Percentiles rank a stretch among this genome's conserved stretches.
Evolutionary conservation across 2,329 filamentous ascomycete genomes (phyloP).

Genomic region (Fusarium beomiforme): DNA sequence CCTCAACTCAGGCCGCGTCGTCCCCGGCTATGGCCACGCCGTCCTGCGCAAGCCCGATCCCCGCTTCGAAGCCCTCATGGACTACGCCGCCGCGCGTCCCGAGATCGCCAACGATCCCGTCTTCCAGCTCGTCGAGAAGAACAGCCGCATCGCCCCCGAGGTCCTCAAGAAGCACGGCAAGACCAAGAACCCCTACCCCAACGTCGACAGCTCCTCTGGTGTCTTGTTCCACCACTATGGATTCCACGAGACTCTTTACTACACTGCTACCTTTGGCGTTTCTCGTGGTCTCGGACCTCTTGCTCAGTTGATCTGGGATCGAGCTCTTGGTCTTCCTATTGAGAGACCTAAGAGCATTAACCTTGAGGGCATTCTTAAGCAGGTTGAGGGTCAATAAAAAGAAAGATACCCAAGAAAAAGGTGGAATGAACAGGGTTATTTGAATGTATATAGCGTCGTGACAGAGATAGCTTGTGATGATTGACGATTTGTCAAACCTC

Average conservation of each 20-base stretch:
- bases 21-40: conserved; percentile 94
- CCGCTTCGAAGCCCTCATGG: conserved; percentile 95
- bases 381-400: conserved; percentile 60
- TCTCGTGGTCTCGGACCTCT: conserved; percentile 83
- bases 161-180: conserved; percentile 96
- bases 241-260: conserved; percentile 97
- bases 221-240: conserved; percentile 98
- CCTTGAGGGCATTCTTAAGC: conserved; percentile 82
- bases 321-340: conserved; percentile 91
- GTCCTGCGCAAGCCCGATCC: conserved; percentile 97
- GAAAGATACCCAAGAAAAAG: conserved; percentile 31
- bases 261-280: conserved; percentile 78
- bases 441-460: conserved; percentile 39
- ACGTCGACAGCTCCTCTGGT: conserved; percentile 92
- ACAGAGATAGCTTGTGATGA: conserved; percentile 27
- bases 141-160: conserved; percentile 87
- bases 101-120: conserved; percentile 89
- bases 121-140: conserved; percentile 93
- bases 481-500: conserved; percentile 8
- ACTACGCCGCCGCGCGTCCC: conserved; percentile 86
- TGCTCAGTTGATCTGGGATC: conserved; percentile 95
- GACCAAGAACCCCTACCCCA: conserved; percentile 98
- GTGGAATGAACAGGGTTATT: conserved; percentile 20
- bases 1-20: conserved; percentile 91
- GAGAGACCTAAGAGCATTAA: conserved; percentile 99